Base-by-base conservation (phyloP, 2,329 filamentous ascomycete genomes). In the Fusarium clavum region DNA sequence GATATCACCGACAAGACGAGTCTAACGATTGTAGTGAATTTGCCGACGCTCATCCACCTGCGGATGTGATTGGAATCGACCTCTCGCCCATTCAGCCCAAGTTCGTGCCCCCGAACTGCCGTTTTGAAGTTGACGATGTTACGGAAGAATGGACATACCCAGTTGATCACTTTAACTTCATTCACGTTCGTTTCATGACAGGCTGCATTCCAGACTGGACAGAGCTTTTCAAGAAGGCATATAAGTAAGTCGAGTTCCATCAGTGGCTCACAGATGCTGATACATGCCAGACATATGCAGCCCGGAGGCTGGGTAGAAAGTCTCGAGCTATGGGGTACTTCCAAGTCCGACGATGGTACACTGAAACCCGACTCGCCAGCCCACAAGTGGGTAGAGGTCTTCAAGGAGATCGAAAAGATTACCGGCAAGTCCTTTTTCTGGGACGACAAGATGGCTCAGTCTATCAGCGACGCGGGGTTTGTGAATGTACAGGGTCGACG, bases 91-190 rank as follows among this genome's bases (percentile, higher is more conserved):
- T 88, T 16, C 87, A 90, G 63, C 87, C 87, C 4, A 79, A 79
- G 18, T 86, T 81, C 77, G 84, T 90, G 0, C 88, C 89, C 1
- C 82, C 84, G 18, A 92, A 91, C 71, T 87, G 90, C 56, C 84
- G 86, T 64, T 92, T 91, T 61, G 83, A 90, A 57, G 84, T 91
- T 41, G 89, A 91, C 75, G 88, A 92, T 68, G 84, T 88, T 34
- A 86, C 87, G 67, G 82, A 78, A 20, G 76, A 80, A 8, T 84
- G 81, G 81, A 86, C 79, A 75, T 87, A 79, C 38, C 80, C 83
- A 0, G 73, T 80, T 0, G 71, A 84, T 54, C 57, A 45, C 5
- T 89, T 89, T 67, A 88, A 91, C 77, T 87, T 85, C 67, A 83
- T 91, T 45, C 89, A 90, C 74, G 82, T 85, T 3, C 85, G 86